Percentiles rank a stretch among this genome's conserved stretches.
These are phyloP conservation scores for Aureobasidium zeae DNA, from an alignment of 2,329 filamentous ascomycete species.

Conservation along the genomic window DNA sequence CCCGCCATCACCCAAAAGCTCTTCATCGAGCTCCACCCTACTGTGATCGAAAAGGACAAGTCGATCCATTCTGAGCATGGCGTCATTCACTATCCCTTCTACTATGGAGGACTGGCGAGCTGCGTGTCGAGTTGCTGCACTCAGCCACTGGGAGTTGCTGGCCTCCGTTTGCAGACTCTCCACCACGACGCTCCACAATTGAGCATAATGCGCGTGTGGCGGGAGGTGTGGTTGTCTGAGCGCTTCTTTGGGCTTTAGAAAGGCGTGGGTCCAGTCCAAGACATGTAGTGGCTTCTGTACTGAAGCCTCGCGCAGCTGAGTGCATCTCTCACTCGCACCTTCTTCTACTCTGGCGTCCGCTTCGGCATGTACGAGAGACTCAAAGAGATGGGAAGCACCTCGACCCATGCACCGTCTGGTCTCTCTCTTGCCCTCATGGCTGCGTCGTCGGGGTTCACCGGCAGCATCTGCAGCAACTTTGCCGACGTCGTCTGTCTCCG, in stretches of 20 bases:
- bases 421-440: constrained; percentile 19
- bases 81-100: constrained; percentile 22
- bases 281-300: not conserved
- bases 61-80: constrained; percentile 22
- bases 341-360: constrained; percentile 20
- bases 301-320: constrained; percentile 17
- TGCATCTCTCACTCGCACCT: constrained; percentile 19
- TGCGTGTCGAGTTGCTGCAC: constrained; percentile 20
- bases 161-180: constrained; percentile 17
- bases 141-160: constrained; percentile 21
- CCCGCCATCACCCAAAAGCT: constrained; percentile 17
- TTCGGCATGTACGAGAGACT: constrained; percentile 22
- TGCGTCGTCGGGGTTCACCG: constrained; percentile 18
- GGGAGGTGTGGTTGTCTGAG: constrained; percentile 19
- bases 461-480: constrained; percentile 20
- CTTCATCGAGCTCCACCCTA: constrained; percentile 18
- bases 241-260: constrained; percentile 20
- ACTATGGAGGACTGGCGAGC: constrained; percentile 21
- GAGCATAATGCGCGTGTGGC: constrained; percentile 18
- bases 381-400: constrained; percentile 20
- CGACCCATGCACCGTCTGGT: constrained; percentile 19
- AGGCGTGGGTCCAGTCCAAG: constrained; percentile 16
- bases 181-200: constrained; percentile 12
- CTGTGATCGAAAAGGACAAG: constrained; percentile 21
- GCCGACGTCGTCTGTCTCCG: constrained; percentile 21